Conservation (phyloP, 2,329 filamentous ascomycete genomes). For the Penicillium digitatum region DNA sequence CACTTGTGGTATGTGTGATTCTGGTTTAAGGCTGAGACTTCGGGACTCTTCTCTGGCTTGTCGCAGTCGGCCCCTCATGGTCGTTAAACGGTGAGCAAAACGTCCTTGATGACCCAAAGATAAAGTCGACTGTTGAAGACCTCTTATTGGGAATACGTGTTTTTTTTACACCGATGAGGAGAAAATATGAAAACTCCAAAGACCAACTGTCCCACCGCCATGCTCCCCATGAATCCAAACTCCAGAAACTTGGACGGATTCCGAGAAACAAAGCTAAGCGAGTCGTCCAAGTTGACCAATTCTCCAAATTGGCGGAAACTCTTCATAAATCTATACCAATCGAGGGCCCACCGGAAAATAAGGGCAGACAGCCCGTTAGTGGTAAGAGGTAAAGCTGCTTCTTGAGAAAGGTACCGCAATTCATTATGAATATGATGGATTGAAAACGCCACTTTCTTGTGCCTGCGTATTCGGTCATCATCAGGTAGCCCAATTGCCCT, state of each 20-base stretch:
- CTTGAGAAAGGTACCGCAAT: neutral
- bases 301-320: slow-evolving; percentile 3
- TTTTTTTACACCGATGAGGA: neutral
- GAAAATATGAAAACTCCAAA: neutral
- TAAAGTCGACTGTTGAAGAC: neutral
- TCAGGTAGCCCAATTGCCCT: neutral
- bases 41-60: neutral
- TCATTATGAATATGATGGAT: neutral
- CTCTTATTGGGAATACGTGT: neutral
- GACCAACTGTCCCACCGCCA: neutral
- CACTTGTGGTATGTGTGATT: neutral
- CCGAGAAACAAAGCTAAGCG: slow-evolving; percentile 1
- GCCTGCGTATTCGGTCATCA: neutral
- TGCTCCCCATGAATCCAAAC: neutral
- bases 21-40: neutral
- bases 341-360: neutral
- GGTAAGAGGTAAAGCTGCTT: neutral
- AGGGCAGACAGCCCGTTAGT: neutral
- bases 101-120: slow-evolving; percentile 3
- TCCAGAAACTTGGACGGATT: slow-evolving; percentile 6
- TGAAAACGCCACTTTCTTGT: neutral
- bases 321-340: slow-evolving; percentile 2
- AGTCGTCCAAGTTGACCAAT: slow-evolving; percentile 3
- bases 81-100: too few species aligned
- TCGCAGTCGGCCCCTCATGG: neutral